These are phyloP conservation scores for Bryoerythrophyllum caledonicum DNA, from an alignment of 225 moss, liverwort and hornwort species.

Conservation along the genomic window DNA sequence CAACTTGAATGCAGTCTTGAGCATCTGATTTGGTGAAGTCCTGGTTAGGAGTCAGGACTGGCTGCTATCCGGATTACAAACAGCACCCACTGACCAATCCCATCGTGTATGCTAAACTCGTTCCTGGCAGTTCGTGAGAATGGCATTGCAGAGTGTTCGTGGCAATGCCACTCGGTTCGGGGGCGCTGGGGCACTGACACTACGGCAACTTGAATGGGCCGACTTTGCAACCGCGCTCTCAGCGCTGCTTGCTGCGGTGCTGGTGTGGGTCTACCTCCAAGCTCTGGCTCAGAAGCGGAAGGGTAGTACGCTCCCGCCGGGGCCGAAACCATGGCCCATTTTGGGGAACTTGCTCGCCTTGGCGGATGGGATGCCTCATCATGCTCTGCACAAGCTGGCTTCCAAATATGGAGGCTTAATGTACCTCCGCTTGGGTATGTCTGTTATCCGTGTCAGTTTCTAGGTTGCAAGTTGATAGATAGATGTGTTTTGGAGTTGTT, in stretches of 20 bases:
- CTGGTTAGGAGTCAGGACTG: too few relatives aligned
- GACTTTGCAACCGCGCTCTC: constrained; percentile 2
- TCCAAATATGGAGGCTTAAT: constrained; percentile 39
- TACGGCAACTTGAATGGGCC: constrained; percentile 4
- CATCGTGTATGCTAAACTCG: not conserved
- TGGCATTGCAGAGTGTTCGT: not conserved
- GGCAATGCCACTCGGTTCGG: not conserved
- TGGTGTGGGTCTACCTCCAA: constrained; percentile 15
- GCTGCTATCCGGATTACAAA: too few relatives aligned
- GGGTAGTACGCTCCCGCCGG: constrained; percentile 25
- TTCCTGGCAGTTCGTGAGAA: not conserved
- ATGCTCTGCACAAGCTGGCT: constrained; percentile 29
- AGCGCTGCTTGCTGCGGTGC: not conserved
- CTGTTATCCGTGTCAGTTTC: not conserved
- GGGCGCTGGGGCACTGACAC: not conserved
- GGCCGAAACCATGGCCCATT: constrained; percentile 41
- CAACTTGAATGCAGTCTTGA: too few relatives aligned
- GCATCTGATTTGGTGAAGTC: too few relatives aligned
- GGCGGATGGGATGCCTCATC: constrained; percentile 36
- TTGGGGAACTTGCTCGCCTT: constrained; percentile 34
- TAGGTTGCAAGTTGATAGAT: not conserved
- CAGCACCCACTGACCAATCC: too few relatives aligned
- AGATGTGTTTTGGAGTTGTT: not conserved
- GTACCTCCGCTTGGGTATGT: constrained; percentile 38
- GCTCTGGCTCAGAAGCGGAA: not conserved